phyloP scores from a whole-genome alignment of 441 rosid species.

The Kokia cookei region DNA sequence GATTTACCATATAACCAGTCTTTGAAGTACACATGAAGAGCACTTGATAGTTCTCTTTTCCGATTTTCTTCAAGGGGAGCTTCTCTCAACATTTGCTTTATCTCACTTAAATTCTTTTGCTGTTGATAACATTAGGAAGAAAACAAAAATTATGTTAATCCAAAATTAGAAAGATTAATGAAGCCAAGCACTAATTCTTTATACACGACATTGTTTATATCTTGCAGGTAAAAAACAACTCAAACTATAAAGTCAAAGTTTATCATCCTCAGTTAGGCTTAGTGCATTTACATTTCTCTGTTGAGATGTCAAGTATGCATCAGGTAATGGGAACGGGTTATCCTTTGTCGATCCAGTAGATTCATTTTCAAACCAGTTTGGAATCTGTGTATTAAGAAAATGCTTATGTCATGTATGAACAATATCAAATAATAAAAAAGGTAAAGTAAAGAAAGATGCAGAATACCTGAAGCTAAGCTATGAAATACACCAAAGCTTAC shows the following conservation, averaged over 20 bases:
- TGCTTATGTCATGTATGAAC: not conserved
- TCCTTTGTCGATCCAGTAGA: constrained; percentile 66
- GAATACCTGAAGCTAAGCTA: not conserved
- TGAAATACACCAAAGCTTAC: constrained; percentile 30
- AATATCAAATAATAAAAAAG: not conserved
- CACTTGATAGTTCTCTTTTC: constrained; percentile 77
- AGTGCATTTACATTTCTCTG: constrained; percentile 64
- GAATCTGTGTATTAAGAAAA: constrained; percentile 53
- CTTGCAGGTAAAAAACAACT: constrained; percentile 7
- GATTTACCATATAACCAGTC: constrained; percentile 95
- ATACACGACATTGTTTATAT: constrained; percentile 3
- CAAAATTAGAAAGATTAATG: not conserved
- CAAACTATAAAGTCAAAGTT: constrained; percentile 1
- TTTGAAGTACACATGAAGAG: constrained; percentile 87
- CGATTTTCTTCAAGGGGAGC: constrained; percentile 78
- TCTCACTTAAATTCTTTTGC: constrained; percentile 76
- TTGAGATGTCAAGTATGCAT: constrained; percentile 59
- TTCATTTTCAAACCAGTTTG: constrained; percentile 81
- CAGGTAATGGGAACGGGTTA: constrained; percentile 87
- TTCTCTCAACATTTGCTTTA: constrained; percentile 67
- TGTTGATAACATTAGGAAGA: constrained; percentile 17
- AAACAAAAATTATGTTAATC: not conserved
- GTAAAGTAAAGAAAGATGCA: not conserved
- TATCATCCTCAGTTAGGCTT: not conserved
- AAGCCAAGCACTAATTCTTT: constrained; percentile 5